These are phyloP conservation scores for Sonneratia alba DNA, from an alignment of 345 rosid genomes.

Conservation along the genomic window DNA sequence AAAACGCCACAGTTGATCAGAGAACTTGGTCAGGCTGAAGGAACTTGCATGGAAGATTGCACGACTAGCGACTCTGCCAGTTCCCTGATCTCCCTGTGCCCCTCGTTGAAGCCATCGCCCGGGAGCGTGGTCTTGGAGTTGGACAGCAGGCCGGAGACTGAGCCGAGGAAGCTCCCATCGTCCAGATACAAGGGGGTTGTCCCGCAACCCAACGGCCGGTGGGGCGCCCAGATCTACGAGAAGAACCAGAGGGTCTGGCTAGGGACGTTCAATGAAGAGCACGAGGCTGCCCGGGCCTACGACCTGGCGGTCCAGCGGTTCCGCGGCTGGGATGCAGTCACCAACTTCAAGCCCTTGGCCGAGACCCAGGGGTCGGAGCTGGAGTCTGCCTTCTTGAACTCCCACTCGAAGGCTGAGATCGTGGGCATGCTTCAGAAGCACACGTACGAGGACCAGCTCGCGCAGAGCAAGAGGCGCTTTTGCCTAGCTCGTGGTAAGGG, in stretches of 20 bases:
- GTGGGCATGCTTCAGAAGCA: conserved; percentile 90
- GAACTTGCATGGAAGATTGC: conserved; percentile 4
- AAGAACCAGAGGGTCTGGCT: conserved; percentile 93
- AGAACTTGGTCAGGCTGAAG: background rate
- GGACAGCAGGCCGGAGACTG: conserved; percentile 55
- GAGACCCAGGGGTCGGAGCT: conserved; percentile 26
- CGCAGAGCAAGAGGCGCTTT: conserved; percentile 50
- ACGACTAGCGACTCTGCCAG: background rate
- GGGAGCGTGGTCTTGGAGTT: conserved; percentile 46
- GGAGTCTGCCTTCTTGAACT: conserved; percentile 43
- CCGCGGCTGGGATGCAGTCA: conserved; percentile 80
- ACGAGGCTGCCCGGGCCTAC: conserved; percentile 76
- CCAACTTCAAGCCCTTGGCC: conserved; percentile 42
- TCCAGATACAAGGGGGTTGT: conserved; percentile 92
- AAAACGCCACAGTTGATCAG: background rate
- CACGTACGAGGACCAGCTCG: conserved; percentile 62
- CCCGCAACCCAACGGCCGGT: conserved; percentile 93
- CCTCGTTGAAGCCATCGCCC: conserved; percentile 29
- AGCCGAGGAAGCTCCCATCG: conserved; percentile 74
- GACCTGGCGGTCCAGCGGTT: conserved; percentile 75
- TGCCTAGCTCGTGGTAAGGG: conserved; percentile 23
- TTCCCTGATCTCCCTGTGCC: background rate
- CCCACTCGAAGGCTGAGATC: conserved; percentile 76
- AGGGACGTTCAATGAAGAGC: conserved; percentile 74
- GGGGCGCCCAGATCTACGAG: conserved; percentile 99